Conservation (phyloP, 306 rosid species). For the Fragaria vesca region DNA sequence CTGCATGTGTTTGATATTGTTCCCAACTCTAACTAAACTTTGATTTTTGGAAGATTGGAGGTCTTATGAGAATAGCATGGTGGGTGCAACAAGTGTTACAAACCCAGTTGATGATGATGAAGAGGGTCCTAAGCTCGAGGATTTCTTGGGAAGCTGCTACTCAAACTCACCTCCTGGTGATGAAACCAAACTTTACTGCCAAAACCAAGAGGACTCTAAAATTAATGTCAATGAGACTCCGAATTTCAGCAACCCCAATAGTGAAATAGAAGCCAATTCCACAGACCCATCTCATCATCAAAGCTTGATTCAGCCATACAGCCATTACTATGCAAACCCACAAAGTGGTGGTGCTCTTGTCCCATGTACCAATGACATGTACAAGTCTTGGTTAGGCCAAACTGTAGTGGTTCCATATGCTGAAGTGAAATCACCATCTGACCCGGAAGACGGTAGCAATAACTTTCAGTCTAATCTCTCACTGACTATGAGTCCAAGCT, state of each 20-base stretch:
- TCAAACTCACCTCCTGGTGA: constrained; percentile 50
- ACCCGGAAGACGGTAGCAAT: constrained; percentile 41
- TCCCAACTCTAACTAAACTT: not conserved
- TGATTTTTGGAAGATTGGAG: constrained; percentile 62
- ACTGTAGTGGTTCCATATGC: constrained; percentile 33
- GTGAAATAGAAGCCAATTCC: constrained; percentile 37
- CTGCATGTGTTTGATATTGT: constrained; percentile 7
- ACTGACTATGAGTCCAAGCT: constrained; percentile 66
- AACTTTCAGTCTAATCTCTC: constrained; percentile 54
- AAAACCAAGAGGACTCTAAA: constrained; percentile 37
- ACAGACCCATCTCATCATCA: constrained; percentile 29
- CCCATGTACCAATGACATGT: constrained; percentile 35
- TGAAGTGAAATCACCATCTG: constrained; percentile 35
- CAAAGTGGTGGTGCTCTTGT: constrained; percentile 35
- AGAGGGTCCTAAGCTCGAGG: constrained; percentile 88
- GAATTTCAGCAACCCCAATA: constrained; percentile 38
- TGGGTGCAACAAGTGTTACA: constrained; percentile 35
- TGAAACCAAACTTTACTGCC: constrained; percentile 52
- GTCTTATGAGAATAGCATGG: constrained; percentile 49
- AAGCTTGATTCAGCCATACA: constrained; percentile 39
- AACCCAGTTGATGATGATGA: constrained; percentile 36
- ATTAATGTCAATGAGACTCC: constrained; percentile 63
- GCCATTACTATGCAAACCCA: constrained; percentile 41
- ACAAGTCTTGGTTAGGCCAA: constrained; percentile 80
- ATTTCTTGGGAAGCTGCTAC: constrained; percentile 82